These are phyloP conservation scores for Candida arabinofermentans DNA, from an alignment of 805 yeast genomes.

Conservation along the genomic window DNA sequence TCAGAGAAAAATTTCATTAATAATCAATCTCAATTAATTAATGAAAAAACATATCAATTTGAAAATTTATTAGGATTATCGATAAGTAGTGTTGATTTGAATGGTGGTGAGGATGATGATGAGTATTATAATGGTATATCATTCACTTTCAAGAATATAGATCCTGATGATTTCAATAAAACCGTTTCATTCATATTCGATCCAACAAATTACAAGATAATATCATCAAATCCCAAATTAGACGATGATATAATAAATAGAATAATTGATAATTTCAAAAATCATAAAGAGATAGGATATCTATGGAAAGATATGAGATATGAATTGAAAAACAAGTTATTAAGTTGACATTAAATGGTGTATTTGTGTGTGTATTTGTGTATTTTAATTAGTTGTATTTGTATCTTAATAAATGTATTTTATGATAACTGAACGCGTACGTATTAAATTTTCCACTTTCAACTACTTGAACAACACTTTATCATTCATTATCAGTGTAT, in stretches of 20 bases:
- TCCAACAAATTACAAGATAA: conserved; percentile 34
- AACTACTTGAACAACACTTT: too few relatives aligned
- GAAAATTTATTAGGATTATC: conserved; percentile 45
- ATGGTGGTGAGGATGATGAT: conserved; percentile 28
- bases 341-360: conserved; percentile 1
- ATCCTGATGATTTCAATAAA: conserved; percentile 39
- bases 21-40: conserved; percentile 36
- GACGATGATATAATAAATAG: conserved; percentile 12
- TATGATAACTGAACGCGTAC: too few relatives aligned
- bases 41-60: conserved; percentile 39
- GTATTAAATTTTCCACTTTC: too few relatives aligned
- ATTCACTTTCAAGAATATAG: conserved; percentile 44
- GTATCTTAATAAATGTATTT: too few relatives aligned
- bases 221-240: conserved; percentile 34
- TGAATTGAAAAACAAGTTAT: conserved; percentile 14
- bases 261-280: conserved; percentile 20
- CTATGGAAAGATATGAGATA: conserved; percentile 33
- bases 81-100: conserved; percentile 43
- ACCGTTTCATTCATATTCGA: conserved; percentile 42
- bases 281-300: conserved; percentile 29
- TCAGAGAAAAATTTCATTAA: conserved; percentile 29
- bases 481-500: too few relatives aligned
- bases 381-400: neutral
- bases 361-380: neutral
- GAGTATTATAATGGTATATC: conserved; percentile 21